Evolutionary conservation across 768 basidiomycete species (phyloP).

Genomic region (Phaffia tasmanica): DNA sequence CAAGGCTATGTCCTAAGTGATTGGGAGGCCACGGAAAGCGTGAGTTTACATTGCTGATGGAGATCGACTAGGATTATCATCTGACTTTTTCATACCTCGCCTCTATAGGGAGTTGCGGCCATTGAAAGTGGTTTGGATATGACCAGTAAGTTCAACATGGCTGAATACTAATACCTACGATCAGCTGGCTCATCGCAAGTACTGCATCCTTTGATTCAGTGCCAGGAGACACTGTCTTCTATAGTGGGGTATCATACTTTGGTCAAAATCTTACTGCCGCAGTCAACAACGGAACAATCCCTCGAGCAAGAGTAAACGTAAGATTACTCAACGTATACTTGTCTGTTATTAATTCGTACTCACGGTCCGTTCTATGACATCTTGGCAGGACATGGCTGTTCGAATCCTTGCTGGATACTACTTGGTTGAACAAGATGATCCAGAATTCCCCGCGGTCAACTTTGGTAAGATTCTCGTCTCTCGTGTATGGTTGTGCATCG

Average conservation of each 20-base stretch:
- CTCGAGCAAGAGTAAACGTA: slow-evolving; percentile 34
- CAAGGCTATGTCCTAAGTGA: slow-evolving; percentile 44
- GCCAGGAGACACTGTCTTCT: slow-evolving; percentile 36
- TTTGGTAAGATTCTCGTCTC: slow-evolving; percentile 39
- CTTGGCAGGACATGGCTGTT: slow-evolving; percentile 49
- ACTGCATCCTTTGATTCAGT: background rate
- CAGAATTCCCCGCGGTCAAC: slow-evolving; percentile 54
- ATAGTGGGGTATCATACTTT: slow-evolving; percentile 43
- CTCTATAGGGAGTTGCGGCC: slow-evolving; percentile 17
- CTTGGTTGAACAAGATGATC: slow-evolving; percentile 36
- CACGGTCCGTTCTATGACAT: slow-evolving; percentile 11
- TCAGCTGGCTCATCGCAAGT: background rate
- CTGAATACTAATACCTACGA: background rate
- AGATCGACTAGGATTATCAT: too few species aligned
- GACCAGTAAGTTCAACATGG: slow-evolving; percentile 28
- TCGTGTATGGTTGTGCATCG: background rate
- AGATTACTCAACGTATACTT: slow-evolving; percentile 5
- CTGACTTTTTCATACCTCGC: background rate
- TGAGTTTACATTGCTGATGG: too few species aligned
- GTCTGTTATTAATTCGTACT: slow-evolving; percentile 6
- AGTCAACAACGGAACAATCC: slow-evolving; percentile 62
- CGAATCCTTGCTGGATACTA: slow-evolving; percentile 51
- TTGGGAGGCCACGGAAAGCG: slow-evolving; percentile 44
- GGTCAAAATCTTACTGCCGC: slow-evolving; percentile 56
- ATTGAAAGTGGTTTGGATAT: slow-evolving; percentile 33